Percentiles rank a stretch among this genome's conserved stretches.
These are phyloP conservation scores for Lenzites betulinus DNA, from an alignment of 768 basidiomycete species.

Conservation along the genomic window DNA sequence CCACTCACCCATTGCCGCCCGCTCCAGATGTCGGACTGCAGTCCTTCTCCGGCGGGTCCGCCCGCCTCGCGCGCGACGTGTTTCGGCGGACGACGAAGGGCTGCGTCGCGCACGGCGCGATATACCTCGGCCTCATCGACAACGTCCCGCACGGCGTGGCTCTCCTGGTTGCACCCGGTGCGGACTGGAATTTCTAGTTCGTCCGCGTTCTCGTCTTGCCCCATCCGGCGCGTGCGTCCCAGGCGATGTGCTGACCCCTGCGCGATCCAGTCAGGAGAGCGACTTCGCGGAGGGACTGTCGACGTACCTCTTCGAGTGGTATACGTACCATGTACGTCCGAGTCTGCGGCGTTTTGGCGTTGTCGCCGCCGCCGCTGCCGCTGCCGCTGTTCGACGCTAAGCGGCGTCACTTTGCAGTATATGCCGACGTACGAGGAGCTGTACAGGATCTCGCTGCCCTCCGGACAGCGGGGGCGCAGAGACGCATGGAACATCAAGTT, in stretches of 20 bases:
- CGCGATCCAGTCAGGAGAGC: conserved; percentile 6
- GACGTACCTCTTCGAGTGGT: conserved; percentile 20
- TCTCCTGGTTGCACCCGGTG: conserved; percentile 9
- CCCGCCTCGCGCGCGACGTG: conserved; percentile 8
- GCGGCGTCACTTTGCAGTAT: conserved; percentile 6
- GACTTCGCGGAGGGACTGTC: conserved; percentile 18
- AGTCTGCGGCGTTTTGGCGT: no score
- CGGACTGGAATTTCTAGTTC: conserved; percentile 22
- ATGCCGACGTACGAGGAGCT: conserved; percentile 24
- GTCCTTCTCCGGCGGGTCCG: conserved; percentile 16
- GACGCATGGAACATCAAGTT: conserved; percentile 22
- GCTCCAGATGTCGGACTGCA: conserved; percentile 18
- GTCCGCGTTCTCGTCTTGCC: not conserved
- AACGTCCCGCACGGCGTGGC: conserved; percentile 14
- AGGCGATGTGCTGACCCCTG: not conserved
- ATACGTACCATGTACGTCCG: conserved; percentile 18
- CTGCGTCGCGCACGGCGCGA: conserved; percentile 9
- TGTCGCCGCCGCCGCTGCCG: not conserved
- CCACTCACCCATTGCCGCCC: not conserved
- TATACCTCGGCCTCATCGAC: conserved; percentile 13
- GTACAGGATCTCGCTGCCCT: conserved; percentile 14
- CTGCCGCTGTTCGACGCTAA: not conserved
- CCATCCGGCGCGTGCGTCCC: not conserved
- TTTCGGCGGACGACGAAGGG: conserved; percentile 12
- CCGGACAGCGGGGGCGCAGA: conserved; percentile 13